Base-by-base conservation (phyloP, 2,329 filamentous ascomycete genomes). In the Neonectria faginata region DNA sequence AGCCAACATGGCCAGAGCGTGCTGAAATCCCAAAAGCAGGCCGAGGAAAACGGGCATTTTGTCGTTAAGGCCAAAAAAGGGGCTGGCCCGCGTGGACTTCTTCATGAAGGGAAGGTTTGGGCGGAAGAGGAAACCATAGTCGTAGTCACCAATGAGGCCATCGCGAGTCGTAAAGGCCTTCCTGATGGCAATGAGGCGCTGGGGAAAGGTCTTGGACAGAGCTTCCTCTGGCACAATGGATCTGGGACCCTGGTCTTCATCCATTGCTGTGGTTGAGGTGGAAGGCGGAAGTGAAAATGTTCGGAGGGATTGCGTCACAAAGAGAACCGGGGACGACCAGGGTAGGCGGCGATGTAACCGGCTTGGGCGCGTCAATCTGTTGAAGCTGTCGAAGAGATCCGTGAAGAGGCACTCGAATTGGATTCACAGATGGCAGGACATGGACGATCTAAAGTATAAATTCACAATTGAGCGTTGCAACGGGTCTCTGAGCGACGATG, bases 71-170 rank as follows among this genome's bases (percentile, higher is more conserved):
- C 92, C 92, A 73, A 95, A 96, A 78, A 97, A 96, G 0, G 92
- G 92, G 33, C 91, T 88, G 41, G 69, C 62, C 67, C 81, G 79
- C 36, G 77, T 77, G 5, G 81, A 73, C 76, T 86, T 75, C 76
- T 86, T 89, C 84, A 96, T 89, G 78, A 97, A 97, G 0, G 94
- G 94, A 22, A 97, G 79, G 70, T 92, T 94, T 1, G 88, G 92
- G 22, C 83, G 88, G 84, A 97, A 97, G 44, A 97, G 89, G 74
- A 94, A 96, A 39, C 78, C 92, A 85, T 97, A 97, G 84, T 97
- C 92, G 79, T 97, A 97, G 72, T 89, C 85, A 67, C 94, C 94
- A 60, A 97, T 79, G 27, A 97, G 85, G 12, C 94, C 94, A 1
- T 94, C 86, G 66, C 83, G 89, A 50, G 86, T 88, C 58, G 84